Conservation (phyloP, 73 alveolate genomes). For the Tetrahymena thermophila region DNA sequence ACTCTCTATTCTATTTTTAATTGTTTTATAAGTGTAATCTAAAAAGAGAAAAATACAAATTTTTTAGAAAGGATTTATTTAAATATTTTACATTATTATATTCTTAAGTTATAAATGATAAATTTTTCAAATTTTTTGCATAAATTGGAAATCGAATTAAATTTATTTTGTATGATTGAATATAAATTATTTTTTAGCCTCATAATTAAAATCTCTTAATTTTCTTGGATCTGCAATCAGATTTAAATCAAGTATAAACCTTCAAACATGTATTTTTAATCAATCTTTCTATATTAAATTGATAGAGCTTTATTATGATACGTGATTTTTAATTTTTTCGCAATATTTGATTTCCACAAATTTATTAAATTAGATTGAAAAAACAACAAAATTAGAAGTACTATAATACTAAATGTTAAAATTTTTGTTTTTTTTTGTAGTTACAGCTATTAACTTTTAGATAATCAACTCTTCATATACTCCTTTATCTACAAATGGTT, state of each 20-base stretch:
- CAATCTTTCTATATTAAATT: not conserved
- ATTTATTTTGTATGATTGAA: too few relatives aligned
- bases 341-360: not conserved
- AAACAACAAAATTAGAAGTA: not conserved
- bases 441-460: not conserved
- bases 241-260: too few relatives aligned
- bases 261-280: not conserved
- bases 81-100: too few relatives aligned
- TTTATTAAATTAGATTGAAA: too few relatives aligned
- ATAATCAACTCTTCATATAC: not conserved
- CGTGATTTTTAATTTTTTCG: not conserved
- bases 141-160: too few relatives aligned
- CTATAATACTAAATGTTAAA: not conserved
- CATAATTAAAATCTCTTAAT: too few relatives aligned
- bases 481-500: not conserved
- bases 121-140: too few relatives aligned
- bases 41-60: not conserved
- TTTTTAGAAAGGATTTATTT: too few relatives aligned
- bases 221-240: too few relatives aligned
- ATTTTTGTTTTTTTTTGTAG: not conserved
- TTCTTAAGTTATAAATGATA: too few relatives aligned
- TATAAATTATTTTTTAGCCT: too few relatives aligned
- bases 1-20: not conserved
- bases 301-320: not conserved
- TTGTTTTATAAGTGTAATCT: not conserved